A percentile compares a stretch with the other conserved stretches of the same genome.
These are phyloP conservation scores for Tirmania nivea DNA, from an alignment of 495 filamentous ascomycete genomes.

Conservation along the genomic window DNA sequence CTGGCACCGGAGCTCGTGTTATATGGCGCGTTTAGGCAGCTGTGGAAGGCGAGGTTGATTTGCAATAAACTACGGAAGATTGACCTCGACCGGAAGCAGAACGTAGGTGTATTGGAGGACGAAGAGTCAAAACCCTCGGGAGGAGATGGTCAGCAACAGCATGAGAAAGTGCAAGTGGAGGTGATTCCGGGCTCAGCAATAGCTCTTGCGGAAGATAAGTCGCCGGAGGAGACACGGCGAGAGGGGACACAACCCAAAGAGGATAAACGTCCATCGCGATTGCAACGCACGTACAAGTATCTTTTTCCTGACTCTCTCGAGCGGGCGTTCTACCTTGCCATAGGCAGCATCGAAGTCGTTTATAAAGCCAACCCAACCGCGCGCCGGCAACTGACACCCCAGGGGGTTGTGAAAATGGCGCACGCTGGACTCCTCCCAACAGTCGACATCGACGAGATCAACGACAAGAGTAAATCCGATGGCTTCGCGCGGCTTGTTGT, in stretches of 20 bases:
- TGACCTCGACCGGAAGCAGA: too few relatives aligned
- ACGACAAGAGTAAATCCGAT: constrained; percentile 3
- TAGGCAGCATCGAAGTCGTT: not conserved
- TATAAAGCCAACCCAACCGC: not conserved
- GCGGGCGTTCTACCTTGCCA: not conserved
- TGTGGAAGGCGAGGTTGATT: not conserved
- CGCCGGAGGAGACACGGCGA: too few relatives aligned
- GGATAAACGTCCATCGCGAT: too few relatives aligned
- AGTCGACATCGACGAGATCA: not conserved
- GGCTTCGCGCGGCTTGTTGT: not conserved
- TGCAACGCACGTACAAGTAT: too few relatives aligned
- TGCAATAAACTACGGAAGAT: too few relatives aligned
- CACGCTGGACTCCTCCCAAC: not conserved
- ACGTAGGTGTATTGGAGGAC: too few relatives aligned
- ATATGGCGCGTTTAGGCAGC: not conserved
- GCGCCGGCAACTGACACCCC: not conserved
- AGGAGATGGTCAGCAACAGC: too few relatives aligned
- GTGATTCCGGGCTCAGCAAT: too few relatives aligned
- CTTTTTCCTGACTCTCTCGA: not conserved
- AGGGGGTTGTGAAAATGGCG: not conserved
- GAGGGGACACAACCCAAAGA: too few relatives aligned
- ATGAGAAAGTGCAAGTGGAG: too few relatives aligned
- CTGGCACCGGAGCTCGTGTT: not conserved
- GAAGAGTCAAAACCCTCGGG: too few relatives aligned
- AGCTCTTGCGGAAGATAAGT: too few relatives aligned